Evolutionary conservation across 2,329 filamentous ascomycete species (phyloP).

Genomic region (Phialemonium atrogriseum): DNA sequence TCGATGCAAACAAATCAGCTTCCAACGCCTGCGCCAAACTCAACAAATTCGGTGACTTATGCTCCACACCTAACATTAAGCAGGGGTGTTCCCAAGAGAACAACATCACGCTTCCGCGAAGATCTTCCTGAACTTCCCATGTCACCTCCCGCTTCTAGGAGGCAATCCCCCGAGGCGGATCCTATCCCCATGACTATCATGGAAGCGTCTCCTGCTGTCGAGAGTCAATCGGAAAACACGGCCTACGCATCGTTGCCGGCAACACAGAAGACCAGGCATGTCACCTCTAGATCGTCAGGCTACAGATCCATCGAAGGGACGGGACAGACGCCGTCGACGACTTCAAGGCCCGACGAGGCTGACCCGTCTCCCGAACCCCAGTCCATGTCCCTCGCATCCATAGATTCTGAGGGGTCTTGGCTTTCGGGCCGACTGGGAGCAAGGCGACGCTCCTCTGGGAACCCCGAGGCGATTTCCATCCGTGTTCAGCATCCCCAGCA

Average conservation of each 20-base stretch:
- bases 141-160: conserved; percentile 75
- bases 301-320: conserved; percentile 31
- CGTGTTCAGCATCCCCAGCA: conserved; percentile 19
- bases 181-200: conserved; percentile 19
- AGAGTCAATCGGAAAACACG: conserved; percentile 5
- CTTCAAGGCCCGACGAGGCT: conserved; percentile 26
- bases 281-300: conserved; percentile 38
- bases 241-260: conserved; percentile 26
- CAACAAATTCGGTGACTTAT: conserved; percentile 24
- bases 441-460: conserved; percentile 32
- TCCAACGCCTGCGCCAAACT: conserved; percentile 23
- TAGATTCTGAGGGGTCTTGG: conserved; percentile 95
- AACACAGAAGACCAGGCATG: conserved; percentile 20
- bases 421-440: conserved; percentile 61
- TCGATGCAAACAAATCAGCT: conserved; percentile 55
- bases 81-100: conserved; percentile 58
- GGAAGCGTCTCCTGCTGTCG: conserved; percentile 12
- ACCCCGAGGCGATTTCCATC: conserved; percentile 27
- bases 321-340: conserved; percentile 37
- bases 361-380: conserved; percentile 50
- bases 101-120: conserved; percentile 85
- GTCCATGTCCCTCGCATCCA: conserved; percentile 82
- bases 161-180: conserved; percentile 68
- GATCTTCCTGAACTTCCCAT: conserved; percentile 80
- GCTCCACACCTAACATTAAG: conserved; percentile 24